A percentile compares a stretch with the other conserved stretches of the same genome.
phyloP scores from a whole-genome alignment of 1,284 basidiomycete species.

The Fomitopsis palustris region DNA sequence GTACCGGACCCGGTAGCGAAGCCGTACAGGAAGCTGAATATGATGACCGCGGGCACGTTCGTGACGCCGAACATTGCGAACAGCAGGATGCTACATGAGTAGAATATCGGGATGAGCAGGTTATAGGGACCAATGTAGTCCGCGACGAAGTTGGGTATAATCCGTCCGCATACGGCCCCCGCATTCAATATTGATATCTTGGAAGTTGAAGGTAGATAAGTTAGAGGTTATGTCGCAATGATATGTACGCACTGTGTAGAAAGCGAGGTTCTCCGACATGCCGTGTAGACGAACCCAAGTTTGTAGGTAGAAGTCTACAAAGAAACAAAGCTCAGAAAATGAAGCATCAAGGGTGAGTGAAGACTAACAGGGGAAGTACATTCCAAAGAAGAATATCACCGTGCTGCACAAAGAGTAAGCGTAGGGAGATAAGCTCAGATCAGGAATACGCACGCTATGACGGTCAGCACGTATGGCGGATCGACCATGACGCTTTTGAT shows the following conservation, averaged over 20 bases:
- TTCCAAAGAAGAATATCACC: not conserved
- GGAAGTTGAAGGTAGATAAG: too few relatives aligned
- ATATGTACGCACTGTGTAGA: conserved; percentile 5
- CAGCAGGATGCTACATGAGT: conserved; percentile 36
- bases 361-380: conserved; percentile 16
- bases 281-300: conserved; percentile 14
- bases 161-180: conserved; percentile 14
- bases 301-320: conserved; percentile 24
- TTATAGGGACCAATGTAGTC: conserved; percentile 13
- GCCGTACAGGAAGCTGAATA: conserved; percentile 18
- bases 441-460: conserved; percentile 14
- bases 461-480: conserved; percentile 7
- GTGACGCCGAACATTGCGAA: conserved; percentile 19
- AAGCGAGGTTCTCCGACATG: conserved; percentile 13
- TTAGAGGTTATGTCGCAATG: not conserved
- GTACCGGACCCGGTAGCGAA: conserved; percentile 17
- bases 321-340: not conserved
- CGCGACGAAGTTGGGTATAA: conserved; percentile 15
- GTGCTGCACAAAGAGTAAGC: not conserved
- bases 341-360: too few relatives aligned
- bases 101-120: conserved; percentile 30
- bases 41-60: conserved; percentile 9
- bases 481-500: not conserved
- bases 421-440: not conserved
- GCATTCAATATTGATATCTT: conserved; percentile 22